phyloP scores from a whole-genome alignment of 495 filamentous ascomycete species.

The Penicillium fimorum region DNA sequence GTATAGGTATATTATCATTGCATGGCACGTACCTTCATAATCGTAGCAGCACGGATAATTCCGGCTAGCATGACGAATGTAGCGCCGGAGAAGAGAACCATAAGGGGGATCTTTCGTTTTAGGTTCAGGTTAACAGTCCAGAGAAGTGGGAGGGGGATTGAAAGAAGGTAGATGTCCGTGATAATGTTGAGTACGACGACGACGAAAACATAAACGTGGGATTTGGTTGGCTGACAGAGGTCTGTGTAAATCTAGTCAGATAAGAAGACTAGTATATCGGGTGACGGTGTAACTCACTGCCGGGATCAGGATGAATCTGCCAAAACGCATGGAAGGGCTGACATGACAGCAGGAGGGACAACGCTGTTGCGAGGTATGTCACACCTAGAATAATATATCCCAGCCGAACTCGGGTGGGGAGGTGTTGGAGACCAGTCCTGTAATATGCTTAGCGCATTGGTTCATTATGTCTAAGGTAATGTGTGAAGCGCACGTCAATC shows the following conservation, averaged over 20 bases:
- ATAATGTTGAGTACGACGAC: slow-evolving; percentile 46
- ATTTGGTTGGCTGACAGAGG: slow-evolving; percentile 38
- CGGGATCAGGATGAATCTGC: slow-evolving; percentile 53
- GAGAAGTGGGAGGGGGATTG: slow-evolving; percentile 50
- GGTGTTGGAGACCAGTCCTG: slow-evolving; percentile 42
- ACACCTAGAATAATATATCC: slow-evolving; percentile 45
- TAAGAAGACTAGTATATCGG: not conserved
- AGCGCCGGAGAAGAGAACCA: slow-evolving; percentile 55
- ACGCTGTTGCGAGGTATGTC: slow-evolving; percentile 46
- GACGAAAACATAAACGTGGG: slow-evolving; percentile 34
- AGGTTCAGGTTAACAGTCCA: slow-evolving; percentile 48
- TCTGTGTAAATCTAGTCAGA: slow-evolving; percentile 24
- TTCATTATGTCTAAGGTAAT: not conserved
- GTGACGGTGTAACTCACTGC: slow-evolving; percentile 34
- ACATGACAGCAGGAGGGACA: slow-evolving; percentile 49
- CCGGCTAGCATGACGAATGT: slow-evolving; percentile 54
- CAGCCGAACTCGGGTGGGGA: slow-evolving; percentile 40
- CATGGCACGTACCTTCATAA: slow-evolving; percentile 41
- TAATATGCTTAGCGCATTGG: slow-evolving; percentile 1
- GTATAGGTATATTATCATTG: not conserved
- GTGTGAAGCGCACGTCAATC: slow-evolving; percentile 46
- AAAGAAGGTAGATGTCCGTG: slow-evolving; percentile 53
- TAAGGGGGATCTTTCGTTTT: slow-evolving; percentile 45
- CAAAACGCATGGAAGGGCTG: slow-evolving; percentile 48
- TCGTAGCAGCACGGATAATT: slow-evolving; percentile 54